Evolutionary conservation across 805 yeast species (phyloP), one percentile per base, ranked within the genome.

Genomic region (Candida silvicultrix): DNA sequence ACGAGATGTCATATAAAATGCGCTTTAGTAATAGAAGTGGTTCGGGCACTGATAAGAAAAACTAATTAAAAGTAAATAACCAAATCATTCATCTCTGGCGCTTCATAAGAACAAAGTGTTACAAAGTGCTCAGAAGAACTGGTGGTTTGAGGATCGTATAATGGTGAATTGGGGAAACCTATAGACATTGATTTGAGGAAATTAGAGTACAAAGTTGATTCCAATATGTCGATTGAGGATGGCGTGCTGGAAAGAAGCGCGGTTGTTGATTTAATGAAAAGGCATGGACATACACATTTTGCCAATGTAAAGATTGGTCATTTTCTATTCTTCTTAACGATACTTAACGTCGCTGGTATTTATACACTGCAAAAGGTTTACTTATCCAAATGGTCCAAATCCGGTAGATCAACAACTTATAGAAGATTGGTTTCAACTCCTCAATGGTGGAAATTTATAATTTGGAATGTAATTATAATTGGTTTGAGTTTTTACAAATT

Each of bases 241-340:
- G n/a, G n/a, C n/a, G n/a, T n/a, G n/a, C n/a, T n/a, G 12, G 21
- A 35, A n/a, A 35, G 32, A 12, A 12, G 36, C 19, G 18, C 11
- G n/a, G 4, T 6, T 20, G 29, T 14, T 14, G 51, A 50, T 11
- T 41, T 56, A 7, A 43, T 42, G 15, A 56, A 52, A 45, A 64
- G 87, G 36, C 88, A 81, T 54, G 79, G 73, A 14, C 58, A 60
- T 22, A 72, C 71, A 35, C 89, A 84, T 56, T 70, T 53, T 45
- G 75, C 74, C 38, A 84, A 84, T 56, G 55, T 81, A 40, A 73
- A 74, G 42, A 84, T 77, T 56, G 94, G 92, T 0, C 77, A 79
- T 53, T 54, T 73, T 12, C 60, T 80, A 0, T 59, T 83, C 7
- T 54, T 65, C 1, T 45, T 77, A 4, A 66, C 81, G 1, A 41